Evolutionary conservation across 2,329 filamentous ascomycete species (phyloP), one percentile per base, ranked within the genome.

Genomic region (Ophiosphaerella narmari): DNA sequence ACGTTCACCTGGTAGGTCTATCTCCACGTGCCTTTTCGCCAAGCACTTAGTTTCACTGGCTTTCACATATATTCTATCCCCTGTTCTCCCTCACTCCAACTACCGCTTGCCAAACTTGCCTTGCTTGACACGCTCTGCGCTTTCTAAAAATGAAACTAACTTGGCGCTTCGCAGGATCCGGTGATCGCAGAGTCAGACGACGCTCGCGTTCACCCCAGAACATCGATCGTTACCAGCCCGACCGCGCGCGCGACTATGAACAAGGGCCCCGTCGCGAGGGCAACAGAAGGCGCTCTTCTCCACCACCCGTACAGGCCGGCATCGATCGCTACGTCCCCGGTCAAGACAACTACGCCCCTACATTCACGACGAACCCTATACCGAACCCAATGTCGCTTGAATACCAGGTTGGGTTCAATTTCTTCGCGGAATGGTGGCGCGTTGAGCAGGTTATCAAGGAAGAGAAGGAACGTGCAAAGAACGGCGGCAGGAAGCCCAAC

Each of bases 321-420:
- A 94, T 95, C 58, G 90, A 95, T 70, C 86, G 90, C 62, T 94
- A 94, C 67, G 87, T 94, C 16, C 90, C 90, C 1, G 88, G 89
- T 14, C 87, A 90, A 59, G 84, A 88, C 45, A 74, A 67, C 49
- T 76, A 78, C 21, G 71, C 82, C 26, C 77, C 81, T 7, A 73
- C 76, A 14, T 74, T 82, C 12, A 77, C 78, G 1, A 74, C 78
- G 14, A 92, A 92, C 59, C 88, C 88, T 7, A 76, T 93, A 3
- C 80, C 83, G 11, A 88, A 93, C 55, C 89, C 89, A 1, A 79
- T 88, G 61, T 84, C 84, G 53, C 79, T 93, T 8, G 84, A 88
- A 2, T 91, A 88, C 55, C 89, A 93, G 68, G 89, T 92, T 47
- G 89, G 89, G 1, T 93, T 93, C 73, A 92, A 89, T 12, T 93